These are phyloP conservation scores for Paecilomyces sp. DNA, from an alignment of 2,329 filamentous ascomycete genomes.

Conservation along the genomic window DNA sequence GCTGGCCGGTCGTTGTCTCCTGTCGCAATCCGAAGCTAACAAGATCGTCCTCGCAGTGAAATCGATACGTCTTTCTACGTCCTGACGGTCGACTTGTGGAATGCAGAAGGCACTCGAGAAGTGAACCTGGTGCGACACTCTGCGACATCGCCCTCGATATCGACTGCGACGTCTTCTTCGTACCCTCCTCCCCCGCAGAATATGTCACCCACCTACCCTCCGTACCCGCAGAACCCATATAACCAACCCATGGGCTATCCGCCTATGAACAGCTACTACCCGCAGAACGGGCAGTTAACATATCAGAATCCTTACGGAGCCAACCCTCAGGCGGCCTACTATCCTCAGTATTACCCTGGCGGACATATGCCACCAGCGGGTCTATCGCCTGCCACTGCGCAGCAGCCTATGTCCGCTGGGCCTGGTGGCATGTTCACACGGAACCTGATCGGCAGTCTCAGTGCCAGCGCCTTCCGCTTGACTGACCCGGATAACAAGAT, in stretches of 20 bases:
- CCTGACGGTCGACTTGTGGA: conserved; percentile 63
- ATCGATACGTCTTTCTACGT: conserved; percentile 63
- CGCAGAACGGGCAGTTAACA: conserved; percentile 15
- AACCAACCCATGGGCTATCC: conserved; percentile 31
- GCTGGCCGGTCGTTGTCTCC: not conserved
- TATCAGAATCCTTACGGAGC: conserved; percentile 28
- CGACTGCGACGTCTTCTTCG: conserved; percentile 69
- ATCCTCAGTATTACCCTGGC: conserved; percentile 23
- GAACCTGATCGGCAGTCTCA: conserved; percentile 87
- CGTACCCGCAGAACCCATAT: conserved; percentile 30
- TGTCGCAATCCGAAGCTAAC: conserved; percentile 7
- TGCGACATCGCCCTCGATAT: conserved; percentile 66
- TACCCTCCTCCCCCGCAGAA: conserved; percentile 51
- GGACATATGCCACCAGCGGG: conserved; percentile 26
- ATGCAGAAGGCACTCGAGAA: conserved; percentile 52
- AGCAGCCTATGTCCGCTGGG: conserved; percentile 30
- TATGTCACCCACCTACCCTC: conserved; percentile 26
- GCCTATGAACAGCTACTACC: conserved; percentile 30
- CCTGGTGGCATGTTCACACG: conserved; percentile 84
- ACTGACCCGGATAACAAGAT: conserved; percentile 71
- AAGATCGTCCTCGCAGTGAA: conserved; percentile 42
- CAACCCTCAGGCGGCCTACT: conserved; percentile 22
- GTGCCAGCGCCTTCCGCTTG: conserved; percentile 79
- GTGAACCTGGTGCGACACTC: conserved; percentile 64
- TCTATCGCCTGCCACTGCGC: conserved; percentile 29